Evolutionary conservation across 768 basidiomycete genomes (phyloP).

Genomic region (Dentipellis sp.): DNA sequence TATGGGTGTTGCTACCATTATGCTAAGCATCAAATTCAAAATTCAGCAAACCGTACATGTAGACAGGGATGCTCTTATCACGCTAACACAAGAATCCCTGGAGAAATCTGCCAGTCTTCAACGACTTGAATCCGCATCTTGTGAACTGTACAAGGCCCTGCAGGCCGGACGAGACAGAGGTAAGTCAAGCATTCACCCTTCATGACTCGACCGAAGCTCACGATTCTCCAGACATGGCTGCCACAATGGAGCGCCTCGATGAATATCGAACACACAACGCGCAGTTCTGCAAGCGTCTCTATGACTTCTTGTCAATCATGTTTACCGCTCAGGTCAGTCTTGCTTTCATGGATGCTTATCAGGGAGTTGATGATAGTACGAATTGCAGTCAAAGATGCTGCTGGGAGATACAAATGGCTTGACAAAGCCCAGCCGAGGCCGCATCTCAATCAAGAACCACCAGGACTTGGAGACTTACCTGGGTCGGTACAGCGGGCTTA

Average conservation of each 20-base stretch:
- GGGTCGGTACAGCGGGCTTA: slow-evolving; percentile 79
- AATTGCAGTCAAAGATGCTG: slow-evolving; percentile 53
- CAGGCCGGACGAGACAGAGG: slow-evolving; percentile 86
- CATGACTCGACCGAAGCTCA: not conserved
- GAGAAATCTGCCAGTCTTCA: slow-evolving; percentile 72
- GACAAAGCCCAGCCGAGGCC: slow-evolving; percentile 30
- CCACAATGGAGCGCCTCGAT: slow-evolving; percentile 85
- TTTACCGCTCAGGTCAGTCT: slow-evolving; percentile 71
- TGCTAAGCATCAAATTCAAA: not conserved
- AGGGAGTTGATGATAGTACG: not conserved
- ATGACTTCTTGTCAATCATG: slow-evolving; percentile 87
- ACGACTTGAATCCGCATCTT: slow-evolving; percentile 71
- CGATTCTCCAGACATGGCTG: slow-evolving; percentile 73
- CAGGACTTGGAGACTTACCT: slow-evolving; percentile 72
- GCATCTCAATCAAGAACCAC: slow-evolving; percentile 51
- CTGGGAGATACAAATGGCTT: slow-evolving; percentile 57
- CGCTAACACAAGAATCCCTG: slow-evolving; percentile 82
- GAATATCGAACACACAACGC: slow-evolving; percentile 86
- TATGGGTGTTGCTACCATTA: not conserved
- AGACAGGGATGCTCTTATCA: slow-evolving; percentile 61
- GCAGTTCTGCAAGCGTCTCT: slow-evolving; percentile 89
- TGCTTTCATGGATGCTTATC: not conserved
- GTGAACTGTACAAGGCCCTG: slow-evolving; percentile 90
- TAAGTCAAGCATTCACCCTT: slow-evolving; percentile 21
- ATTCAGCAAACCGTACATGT: slow-evolving; percentile 90